Conservation (phyloP, 371 early-diverging fungal species). For the Conidiobolus incongruus region DNA sequence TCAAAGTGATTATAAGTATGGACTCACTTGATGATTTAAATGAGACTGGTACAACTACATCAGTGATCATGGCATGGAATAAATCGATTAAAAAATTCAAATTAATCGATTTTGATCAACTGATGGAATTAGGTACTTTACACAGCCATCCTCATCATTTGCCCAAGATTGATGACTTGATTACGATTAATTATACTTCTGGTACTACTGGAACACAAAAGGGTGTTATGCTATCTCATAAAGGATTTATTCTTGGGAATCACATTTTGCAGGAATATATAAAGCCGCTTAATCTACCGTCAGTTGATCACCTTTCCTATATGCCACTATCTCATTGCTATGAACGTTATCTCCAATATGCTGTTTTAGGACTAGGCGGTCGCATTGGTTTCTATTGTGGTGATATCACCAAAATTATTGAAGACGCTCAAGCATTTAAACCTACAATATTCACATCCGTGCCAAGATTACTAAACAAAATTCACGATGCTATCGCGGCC, state of each 20-base stretch:
- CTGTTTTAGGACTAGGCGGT: slow-evolving; percentile 22
- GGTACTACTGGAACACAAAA: slow-evolving; percentile 72
- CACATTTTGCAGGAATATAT: no score
- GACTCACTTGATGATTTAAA: slow-evolving; percentile 23
- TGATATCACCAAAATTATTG: slow-evolving; percentile 42
- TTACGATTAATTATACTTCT: slow-evolving; percentile 89
- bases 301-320: slow-evolving; percentile 1
- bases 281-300: no score
- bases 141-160: slow-evolving; percentile 11
- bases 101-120: slow-evolving; percentile 25
- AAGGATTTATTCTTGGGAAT: slow-evolving; percentile 15
- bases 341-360: slow-evolving; percentile 37
- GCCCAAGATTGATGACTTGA: slow-evolving; percentile 28
- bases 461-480: slow-evolving; percentile 76
- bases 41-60: slow-evolving; percentile 11
- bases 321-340: slow-evolving; percentile 48
- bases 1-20: slow-evolving; percentile 59
- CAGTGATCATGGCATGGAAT: no score
- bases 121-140: slow-evolving; percentile 28
- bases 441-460: slow-evolving; percentile 76
- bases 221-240: slow-evolving; percentile 29
- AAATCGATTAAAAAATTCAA: no score
- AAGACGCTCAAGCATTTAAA: slow-evolving; percentile 50
- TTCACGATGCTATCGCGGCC: slow-evolving; percentile 56
- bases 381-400: slow-evolving; percentile 68